Percentiles rank a stretch among this genome's conserved stretches.
Evolutionary conservation across 257 asterid genomes (phyloP).

Genomic region (Marsdenia floribunda): DNA sequence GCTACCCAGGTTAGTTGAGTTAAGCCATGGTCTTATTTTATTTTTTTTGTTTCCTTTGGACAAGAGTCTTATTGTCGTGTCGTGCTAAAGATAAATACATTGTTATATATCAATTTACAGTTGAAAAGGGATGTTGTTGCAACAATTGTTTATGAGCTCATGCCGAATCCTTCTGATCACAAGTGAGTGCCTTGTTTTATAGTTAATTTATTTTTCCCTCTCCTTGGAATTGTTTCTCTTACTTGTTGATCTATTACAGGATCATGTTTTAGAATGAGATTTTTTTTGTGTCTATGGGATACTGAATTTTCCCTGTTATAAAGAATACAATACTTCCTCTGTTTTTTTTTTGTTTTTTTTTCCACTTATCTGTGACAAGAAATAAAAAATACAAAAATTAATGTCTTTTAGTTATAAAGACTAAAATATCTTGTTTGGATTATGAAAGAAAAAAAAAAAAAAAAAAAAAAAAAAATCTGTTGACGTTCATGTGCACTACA

Average conservation of each 20-base stretch:
- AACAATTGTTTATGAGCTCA: constrained; percentile 84
- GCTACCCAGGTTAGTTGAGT: constrained; percentile 78
- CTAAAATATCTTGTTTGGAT: too few relatives aligned
- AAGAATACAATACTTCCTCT: too few relatives aligned
- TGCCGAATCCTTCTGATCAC: constrained; percentile 99
- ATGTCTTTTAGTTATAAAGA: too few relatives aligned
- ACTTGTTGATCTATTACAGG: background rate
- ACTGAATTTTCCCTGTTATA: background rate
- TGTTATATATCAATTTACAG: constrained; percentile 34
- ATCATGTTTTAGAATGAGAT: background rate
- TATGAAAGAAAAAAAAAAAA: too few relatives aligned
- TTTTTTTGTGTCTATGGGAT: background rate
- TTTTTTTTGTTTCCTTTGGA: background rate
- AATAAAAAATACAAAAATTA: too few relatives aligned
- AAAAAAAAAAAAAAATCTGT: too few relatives aligned
- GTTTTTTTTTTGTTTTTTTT: too few relatives aligned
- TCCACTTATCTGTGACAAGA: too few relatives aligned
- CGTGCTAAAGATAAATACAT: background rate
- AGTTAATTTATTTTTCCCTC: background rate
- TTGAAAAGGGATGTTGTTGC: constrained; percentile 91
- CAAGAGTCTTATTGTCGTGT: background rate
- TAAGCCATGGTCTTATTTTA: background rate
- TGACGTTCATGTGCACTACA: too few relatives aligned
- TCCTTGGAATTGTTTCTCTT: background rate
- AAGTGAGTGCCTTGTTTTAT: constrained; percentile 52